A percentile compares a stretch with the other conserved stretches of the same genome.
These are phyloP conservation scores for Aspergillus cejpii DNA, from an alignment of 2,329 filamentous ascomycete species.

Conservation along the genomic window DNA sequence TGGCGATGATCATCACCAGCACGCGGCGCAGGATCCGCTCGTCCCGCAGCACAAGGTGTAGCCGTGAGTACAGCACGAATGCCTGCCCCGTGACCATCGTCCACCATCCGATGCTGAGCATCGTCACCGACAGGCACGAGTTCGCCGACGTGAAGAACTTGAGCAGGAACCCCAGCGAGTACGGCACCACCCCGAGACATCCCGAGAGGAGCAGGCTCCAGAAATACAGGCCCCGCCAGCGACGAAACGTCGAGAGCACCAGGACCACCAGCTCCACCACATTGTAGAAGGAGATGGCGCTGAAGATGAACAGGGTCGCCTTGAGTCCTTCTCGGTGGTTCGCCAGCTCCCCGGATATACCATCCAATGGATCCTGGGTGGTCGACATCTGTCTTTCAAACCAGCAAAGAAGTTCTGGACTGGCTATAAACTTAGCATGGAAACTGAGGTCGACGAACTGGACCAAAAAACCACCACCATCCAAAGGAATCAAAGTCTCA, in stretches of 20 bases:
- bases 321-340: constrained; percentile 17
- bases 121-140: constrained; percentile 33
- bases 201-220: constrained; percentile 36
- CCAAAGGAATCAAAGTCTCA: too few species aligned
- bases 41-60: constrained; percentile 54
- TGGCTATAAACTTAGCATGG: too few species aligned
- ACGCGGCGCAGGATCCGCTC: constrained; percentile 45
- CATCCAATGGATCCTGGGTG: constrained; percentile 23
- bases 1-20: constrained; percentile 52
- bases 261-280: constrained; percentile 41
- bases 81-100: constrained; percentile 57
- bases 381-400: not conserved
- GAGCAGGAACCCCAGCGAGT: constrained; percentile 40
- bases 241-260: constrained; percentile 36
- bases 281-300: constrained; percentile 44
- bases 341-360: constrained; percentile 27
- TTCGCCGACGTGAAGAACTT: constrained; percentile 33
- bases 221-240: constrained; percentile 40
- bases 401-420: too few species aligned
- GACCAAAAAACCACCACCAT: too few species aligned
- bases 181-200: constrained; percentile 33
- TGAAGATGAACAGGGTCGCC: constrained; percentile 27
- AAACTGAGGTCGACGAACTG: too few species aligned
- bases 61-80: constrained; percentile 56
- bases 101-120: constrained; percentile 52